Evolutionary conservation across 2,329 filamentous ascomycete genomes (phyloP).

Genomic region (Davidsoniella neocaledoniae): DNA sequence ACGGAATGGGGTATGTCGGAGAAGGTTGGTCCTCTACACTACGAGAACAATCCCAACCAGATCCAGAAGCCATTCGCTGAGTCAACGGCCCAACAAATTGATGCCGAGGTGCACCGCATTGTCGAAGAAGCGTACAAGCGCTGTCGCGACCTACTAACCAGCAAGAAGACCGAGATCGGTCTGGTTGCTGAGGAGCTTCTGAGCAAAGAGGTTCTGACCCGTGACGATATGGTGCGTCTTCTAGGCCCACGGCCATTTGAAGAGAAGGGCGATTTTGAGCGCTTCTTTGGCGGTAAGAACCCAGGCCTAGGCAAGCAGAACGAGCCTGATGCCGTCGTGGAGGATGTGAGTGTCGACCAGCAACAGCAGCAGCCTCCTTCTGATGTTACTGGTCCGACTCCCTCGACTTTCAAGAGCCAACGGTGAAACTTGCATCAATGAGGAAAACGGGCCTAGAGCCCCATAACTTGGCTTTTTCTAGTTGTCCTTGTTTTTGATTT

Average conservation of each 20-base stretch:
- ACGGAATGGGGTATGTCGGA: constrained; percentile 98
- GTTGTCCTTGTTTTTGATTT: too few relatives aligned
- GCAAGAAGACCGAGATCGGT: constrained; percentile 78
- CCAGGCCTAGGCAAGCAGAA: constrained; percentile 31
- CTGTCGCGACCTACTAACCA: constrained; percentile 65
- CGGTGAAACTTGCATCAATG: too few relatives aligned
- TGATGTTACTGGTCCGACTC: too few relatives aligned
- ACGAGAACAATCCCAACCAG: constrained; percentile 65
- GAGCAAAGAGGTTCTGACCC: constrained; percentile 73
- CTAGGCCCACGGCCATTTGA: constrained; percentile 72
- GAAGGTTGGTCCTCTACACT: constrained; percentile 85
- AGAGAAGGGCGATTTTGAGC: constrained; percentile 73
- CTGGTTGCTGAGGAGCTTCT: constrained; percentile 86
- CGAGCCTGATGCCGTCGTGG: constrained; percentile 20
- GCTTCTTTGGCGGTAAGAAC: constrained; percentile 65
- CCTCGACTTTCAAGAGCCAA: too few relatives aligned
- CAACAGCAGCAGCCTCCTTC: too few relatives aligned
- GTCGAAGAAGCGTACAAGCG: constrained; percentile 85
- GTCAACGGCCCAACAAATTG: constrained; percentile 80
- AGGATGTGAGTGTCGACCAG: neutral
- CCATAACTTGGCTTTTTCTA: too few relatives aligned
- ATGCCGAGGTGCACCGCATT: constrained; percentile 77
- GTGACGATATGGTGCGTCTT: constrained; percentile 83
- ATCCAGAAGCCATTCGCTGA: constrained; percentile 93
- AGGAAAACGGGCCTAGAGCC: too few relatives aligned